Conservation (phyloP, 1,284 basidiomycete species). For the Leccinum insolens region DNA sequence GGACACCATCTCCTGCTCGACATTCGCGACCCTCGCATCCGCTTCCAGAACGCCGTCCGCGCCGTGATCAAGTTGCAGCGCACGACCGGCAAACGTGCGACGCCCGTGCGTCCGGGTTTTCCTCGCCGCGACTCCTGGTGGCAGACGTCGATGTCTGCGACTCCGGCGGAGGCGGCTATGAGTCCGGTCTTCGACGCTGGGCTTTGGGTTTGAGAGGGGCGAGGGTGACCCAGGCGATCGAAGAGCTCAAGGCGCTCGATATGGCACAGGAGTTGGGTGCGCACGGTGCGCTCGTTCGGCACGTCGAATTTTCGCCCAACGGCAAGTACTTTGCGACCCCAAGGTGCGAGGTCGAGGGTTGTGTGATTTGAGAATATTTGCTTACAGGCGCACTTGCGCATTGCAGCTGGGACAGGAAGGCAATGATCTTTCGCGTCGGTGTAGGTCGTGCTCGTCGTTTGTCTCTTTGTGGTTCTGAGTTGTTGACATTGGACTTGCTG, state of each 20-base stretch:
- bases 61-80: constrained; percentile 34
- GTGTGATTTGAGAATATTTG: background rate
- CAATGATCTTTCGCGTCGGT: constrained; percentile 36
- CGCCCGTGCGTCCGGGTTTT: constrained; percentile 21
- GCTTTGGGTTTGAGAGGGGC: constrained; percentile 45
- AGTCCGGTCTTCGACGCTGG: constrained; percentile 43
- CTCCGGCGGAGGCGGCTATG: constrained; percentile 22
- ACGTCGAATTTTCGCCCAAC: constrained; percentile 42
- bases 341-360: constrained; percentile 23
- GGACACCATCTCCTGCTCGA: constrained; percentile 29
- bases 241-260: constrained; percentile 57
- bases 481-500: too few relatives aligned
- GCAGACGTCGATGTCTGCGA: constrained; percentile 23
- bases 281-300: constrained; percentile 39
- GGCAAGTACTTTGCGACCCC: constrained; percentile 41
- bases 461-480: too few relatives aligned
- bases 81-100: constrained; percentile 28
- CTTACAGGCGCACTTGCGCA: background rate
- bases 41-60: constrained; percentile 36
- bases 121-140: constrained; percentile 35
- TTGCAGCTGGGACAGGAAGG: constrained; percentile 75
- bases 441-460: too few relatives aligned
- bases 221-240: constrained; percentile 55
- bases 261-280: constrained; percentile 51
- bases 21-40: constrained; percentile 27